Conservation (phyloP, 768 basidiomycete species). For the Termitomyces sp. region DNA sequence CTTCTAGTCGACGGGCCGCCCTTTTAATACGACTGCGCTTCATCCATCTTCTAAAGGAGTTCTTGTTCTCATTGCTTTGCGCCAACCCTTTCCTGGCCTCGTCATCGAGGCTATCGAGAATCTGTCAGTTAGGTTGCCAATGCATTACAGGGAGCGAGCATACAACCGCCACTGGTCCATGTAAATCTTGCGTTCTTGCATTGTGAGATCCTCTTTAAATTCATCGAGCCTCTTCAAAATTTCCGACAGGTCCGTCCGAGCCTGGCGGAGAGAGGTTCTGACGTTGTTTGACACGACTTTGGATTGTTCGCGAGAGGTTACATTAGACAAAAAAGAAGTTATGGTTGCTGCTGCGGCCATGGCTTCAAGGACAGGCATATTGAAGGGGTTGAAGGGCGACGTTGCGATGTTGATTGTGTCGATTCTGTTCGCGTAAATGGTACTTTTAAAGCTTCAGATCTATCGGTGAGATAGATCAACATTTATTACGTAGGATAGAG, state of each 20-base stretch:
- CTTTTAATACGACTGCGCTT: background rate
- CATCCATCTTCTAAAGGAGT: background rate
- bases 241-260: background rate
- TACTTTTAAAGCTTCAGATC: background rate
- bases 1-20: background rate
- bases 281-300: too few relatives aligned
- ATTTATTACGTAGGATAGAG: too few relatives aligned
- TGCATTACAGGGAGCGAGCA: background rate
- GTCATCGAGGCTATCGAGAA: background rate
- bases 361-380: background rate
- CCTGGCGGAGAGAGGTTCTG: background rate
- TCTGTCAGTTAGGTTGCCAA: background rate
- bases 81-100: background rate
- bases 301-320: background rate
- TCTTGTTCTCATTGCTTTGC: background rate
- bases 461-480: too few relatives aligned
- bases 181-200: background rate
- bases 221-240: background rate
- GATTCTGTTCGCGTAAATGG: too few relatives aligned
- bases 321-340: background rate
- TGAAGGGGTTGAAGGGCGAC: background rate
- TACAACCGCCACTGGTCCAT: background rate
- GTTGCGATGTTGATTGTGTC: background rate
- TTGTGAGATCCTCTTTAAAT: background rate
- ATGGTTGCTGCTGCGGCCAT: background rate